Conservation (phyloP, 2,329 filamentous ascomycete species). For the Colletotrichum graminicola region DNA sequence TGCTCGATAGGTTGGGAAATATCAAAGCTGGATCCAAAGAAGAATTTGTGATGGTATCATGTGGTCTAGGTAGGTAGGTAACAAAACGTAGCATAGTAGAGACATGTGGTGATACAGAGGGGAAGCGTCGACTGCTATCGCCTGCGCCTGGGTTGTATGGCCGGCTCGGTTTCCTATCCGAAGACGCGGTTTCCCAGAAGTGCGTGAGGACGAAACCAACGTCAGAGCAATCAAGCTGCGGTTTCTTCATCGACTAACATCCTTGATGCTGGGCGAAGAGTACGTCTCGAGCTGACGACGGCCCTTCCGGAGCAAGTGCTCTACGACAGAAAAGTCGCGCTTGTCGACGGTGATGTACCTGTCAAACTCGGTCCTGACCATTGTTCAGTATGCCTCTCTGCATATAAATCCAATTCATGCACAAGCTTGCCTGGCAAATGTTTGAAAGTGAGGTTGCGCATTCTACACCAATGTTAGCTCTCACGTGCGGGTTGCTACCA, state of each 20-base stretch:
- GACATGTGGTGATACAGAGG: conserved; percentile 30
- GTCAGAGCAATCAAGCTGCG: background rate
- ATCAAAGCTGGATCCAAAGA: conserved; percentile 48
- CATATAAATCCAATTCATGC: background rate
- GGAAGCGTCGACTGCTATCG: conserved; percentile 4
- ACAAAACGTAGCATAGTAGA: conserved; percentile 33
- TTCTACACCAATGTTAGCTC: conserved; percentile 54
- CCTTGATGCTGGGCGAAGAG: conserved; percentile 82
- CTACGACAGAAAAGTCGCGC: conserved; percentile 87
- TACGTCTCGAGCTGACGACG: conserved; percentile 85
- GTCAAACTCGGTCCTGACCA: conserved; percentile 77
- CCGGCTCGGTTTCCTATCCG: conserved; percentile 1
- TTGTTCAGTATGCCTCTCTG: conserved; percentile 12
- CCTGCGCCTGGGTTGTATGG: background rate
- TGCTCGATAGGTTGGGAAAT: conserved; percentile 48
- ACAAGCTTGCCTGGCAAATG: conserved; percentile 69
- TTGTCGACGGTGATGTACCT: conserved; percentile 78
- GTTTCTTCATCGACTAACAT: conserved; percentile 65
- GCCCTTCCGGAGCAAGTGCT: conserved; percentile 87
- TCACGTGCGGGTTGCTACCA: background rate
- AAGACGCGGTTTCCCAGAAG: background rate
- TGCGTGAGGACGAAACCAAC: background rate
- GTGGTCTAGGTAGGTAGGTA: conserved; percentile 42
- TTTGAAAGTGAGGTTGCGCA: conserved; percentile 71
- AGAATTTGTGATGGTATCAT: conserved; percentile 42